Percentiles rank a stretch among this genome's conserved stretches.
These are phyloP conservation scores for Xanthoconium purpureum DNA, from an alignment of 768 basidiomycete species.

Conservation along the genomic window DNA sequence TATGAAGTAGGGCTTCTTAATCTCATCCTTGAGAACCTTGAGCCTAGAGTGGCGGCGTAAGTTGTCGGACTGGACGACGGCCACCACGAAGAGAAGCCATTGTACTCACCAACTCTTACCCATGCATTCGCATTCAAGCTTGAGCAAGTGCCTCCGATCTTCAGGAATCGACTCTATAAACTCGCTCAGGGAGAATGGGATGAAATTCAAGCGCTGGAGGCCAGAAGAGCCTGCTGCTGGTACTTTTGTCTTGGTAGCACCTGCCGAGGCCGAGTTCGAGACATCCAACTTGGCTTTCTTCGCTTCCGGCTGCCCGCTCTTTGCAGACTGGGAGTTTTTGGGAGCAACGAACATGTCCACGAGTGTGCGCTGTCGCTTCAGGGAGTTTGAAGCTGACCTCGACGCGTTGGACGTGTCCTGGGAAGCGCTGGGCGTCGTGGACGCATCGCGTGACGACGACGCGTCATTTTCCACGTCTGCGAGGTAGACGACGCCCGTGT, in stretches of 20 bases:
- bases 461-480: slow-evolving; percentile 40
- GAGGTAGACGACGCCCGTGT: slow-evolving; percentile 38
- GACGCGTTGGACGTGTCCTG: slow-evolving; percentile 22
- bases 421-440: slow-evolving; percentile 21
- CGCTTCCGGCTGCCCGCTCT: slow-evolving; percentile 28
- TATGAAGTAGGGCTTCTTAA: slow-evolving; percentile 75
- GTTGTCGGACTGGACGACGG: neutral
- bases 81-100: neutral
- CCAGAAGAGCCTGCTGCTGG: slow-evolving; percentile 8
- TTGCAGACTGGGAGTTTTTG: slow-evolving; percentile 25
- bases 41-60: slow-evolving; percentile 47
- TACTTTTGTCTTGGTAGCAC: slow-evolving; percentile 9
- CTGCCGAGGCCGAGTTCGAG: slow-evolving; percentile 21
- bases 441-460: slow-evolving; percentile 8
- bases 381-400: slow-evolving; percentile 18
- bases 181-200: slow-evolving; percentile 61
- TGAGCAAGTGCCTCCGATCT: slow-evolving; percentile 54
- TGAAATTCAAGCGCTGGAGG: slow-evolving; percentile 50
- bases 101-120: slow-evolving; percentile 60
- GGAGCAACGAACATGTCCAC: slow-evolving; percentile 56
- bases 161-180: slow-evolving; percentile 54
- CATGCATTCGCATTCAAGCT: slow-evolving; percentile 71
- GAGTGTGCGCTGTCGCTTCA: slow-evolving; percentile 62
- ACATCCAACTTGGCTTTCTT: slow-evolving; percentile 48
- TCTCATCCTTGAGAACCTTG: slow-evolving; percentile 68